Evolutionary conservation across 2,329 filamentous ascomycete species (phyloP).

Genomic region (Aureobasidium sp.): DNA sequence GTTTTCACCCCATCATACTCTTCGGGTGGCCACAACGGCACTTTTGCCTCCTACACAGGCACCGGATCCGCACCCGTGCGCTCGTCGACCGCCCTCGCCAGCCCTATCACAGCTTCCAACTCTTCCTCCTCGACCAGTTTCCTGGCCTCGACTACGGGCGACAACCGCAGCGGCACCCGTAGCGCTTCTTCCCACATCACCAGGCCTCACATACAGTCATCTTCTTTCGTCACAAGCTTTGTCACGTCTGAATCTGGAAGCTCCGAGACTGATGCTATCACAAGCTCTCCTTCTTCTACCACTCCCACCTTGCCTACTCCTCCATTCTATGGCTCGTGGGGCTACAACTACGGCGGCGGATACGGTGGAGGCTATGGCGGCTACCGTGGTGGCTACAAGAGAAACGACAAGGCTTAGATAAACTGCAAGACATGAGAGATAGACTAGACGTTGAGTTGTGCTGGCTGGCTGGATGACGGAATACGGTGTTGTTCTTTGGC

Average conservation of each 20-base stretch:
- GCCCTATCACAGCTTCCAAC: not conserved
- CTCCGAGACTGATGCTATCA: not conserved
- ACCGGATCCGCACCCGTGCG: not conserved
- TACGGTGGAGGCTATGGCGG: not conserved
- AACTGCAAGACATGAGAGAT: not conserved
- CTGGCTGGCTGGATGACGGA: not conserved
- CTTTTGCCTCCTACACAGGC: not conserved
- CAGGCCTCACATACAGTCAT: not conserved
- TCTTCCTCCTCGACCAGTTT: not conserved
- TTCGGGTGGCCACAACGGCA: not conserved
- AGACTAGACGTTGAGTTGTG: not conserved
- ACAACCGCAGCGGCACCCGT: not conserved
- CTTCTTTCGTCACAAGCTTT: conserved; percentile 7
- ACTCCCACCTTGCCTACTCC: not conserved
- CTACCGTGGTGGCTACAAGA: conserved; percentile 5
- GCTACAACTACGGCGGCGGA: not conserved
- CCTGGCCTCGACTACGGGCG: not conserved
- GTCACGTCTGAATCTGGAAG: not conserved
- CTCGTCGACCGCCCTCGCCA: not conserved
- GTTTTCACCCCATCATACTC: not conserved
- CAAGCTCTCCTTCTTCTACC: not conserved
- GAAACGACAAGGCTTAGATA: not conserved
- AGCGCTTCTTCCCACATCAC: not conserved
- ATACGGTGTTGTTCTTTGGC: not conserved
- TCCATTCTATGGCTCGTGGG: not conserved